Evolutionary conservation across 2,329 filamentous ascomycete genomes (phyloP), one percentile per base, ranked within the genome.

Genomic region (Penicillium decumbens): DNA sequence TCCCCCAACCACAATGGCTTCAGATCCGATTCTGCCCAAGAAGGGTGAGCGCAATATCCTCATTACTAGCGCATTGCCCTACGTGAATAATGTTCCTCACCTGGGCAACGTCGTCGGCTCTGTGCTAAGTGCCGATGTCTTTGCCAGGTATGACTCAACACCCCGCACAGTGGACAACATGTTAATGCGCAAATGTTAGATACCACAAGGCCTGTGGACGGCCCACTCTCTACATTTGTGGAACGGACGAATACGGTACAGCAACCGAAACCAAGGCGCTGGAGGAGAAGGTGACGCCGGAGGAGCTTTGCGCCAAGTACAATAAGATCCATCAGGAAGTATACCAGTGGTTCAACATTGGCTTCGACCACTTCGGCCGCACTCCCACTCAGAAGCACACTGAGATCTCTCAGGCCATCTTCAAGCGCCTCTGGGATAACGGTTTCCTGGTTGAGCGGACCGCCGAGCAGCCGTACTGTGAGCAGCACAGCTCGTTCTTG

Each of bases 321-420:
- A 88, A 95, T 74, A 83, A 83, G 63, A 83, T 95, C 51, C 92
- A 96, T 74, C 84, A 89, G 63, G 88, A 87, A 42, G 87, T 96
- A 58, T 97, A 97, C 72, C 82, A 95, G 70, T 96, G 92, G 89
- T 98, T 98, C 75, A 83, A 90, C 66, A 92, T 97, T 65, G 84
- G 81, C 50, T 97, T 97, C 67, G 92, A 97, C 73, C 85, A 91
- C 71, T 98, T 97, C 67, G 93, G 91, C 55, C 86, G 91, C 51
- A 97, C 93, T 4, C 89, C 91, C 3, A 97, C 92, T 15, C 73
- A 81, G 47, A 82, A 93, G 63, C 93, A 97, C 72, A 96, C 90
- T 20, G 82, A 89, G 59, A 97, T 98, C 62, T 88, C 91, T 8
- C 93, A 97, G 72, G 83, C 88, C 56, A 91, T 97, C 58, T 97